Base-by-base conservation (phyloP, 2,329 filamentous ascomycete genomes). In the Botrytis deweyae region DNA sequence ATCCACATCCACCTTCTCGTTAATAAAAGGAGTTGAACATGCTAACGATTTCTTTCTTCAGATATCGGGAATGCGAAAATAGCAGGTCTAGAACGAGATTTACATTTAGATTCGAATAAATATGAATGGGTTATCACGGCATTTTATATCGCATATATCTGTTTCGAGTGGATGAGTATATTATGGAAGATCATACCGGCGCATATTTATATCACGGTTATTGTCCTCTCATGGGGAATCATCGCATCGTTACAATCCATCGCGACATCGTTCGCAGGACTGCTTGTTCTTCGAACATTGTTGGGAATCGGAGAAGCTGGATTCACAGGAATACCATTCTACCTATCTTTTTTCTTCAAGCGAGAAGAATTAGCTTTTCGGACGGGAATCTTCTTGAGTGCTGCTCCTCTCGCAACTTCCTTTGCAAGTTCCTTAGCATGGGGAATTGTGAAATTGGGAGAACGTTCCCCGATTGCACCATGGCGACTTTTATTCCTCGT, bases 401-500 rank as follows among this genome's bases (percentile, higher is more conserved):
- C 96, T 76, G 94, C 94, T 1, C 89, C 89, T 1, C 86, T 97
- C 6, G 93, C 94, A 2, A 96, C 93, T 61, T 91, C 90, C 1
- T 95, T 97, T 80, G 93, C 93, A 0, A 93, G 93, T 58, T 91
- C 88, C 14, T 85, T 97, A 6, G 94, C 94, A 12, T 94, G 92
- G 90, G 80, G 90, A 36, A 95, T 97, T 75, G 88, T 94, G 69
- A 90, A 89, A 78, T 79, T 94, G 22, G 93, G 89, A 69, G 84
- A 88, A 66, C 80, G 86, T 75, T 85, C 88, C 1, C 92, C 92
- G 25, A 90, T 97, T 68, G 92, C 93, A 0, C 89, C 92, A 6
- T 97, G 94, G 94, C 88, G 94, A n/a, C 86, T 95, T 2, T 86
- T 97, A 42, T 97, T 97, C 79, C 86, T 97, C 12, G 78, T 95